A percentile compares a stretch with the other conserved stretches of the same genome.
Conservation (phyloP, 2,329 filamentous ascomycete species). For the Scopulariopsis brevicaulis region DNA sequence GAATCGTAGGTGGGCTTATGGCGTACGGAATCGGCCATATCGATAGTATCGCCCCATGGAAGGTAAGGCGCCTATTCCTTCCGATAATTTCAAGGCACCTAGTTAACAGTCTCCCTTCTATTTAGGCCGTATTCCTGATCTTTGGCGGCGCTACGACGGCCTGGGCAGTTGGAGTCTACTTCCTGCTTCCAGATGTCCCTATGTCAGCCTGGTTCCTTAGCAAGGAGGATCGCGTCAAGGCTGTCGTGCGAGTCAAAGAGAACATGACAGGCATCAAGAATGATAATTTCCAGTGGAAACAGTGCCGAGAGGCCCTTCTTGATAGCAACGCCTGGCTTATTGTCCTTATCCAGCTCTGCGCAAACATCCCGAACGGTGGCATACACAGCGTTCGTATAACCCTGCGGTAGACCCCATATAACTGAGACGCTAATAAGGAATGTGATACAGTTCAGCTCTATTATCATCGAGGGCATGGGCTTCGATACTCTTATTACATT, state of each 20-base stretch:
- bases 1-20: conserved; percentile 16
- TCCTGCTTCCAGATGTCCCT: not conserved
- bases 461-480: not conserved
- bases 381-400: too few species aligned
- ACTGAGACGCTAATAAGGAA: too few species aligned
- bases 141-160: not conserved
- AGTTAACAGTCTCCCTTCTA: too few species aligned
- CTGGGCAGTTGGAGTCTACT: not conserved
- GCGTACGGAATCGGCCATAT: conserved; percentile 20
- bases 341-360: not conserved
- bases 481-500: not conserved
- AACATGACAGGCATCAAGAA: not conserved
- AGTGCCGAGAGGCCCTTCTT: not conserved
- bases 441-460: too few species aligned
- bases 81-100: too few species aligned
- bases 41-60: not conserved
- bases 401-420: too few species aligned
- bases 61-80: too few species aligned
- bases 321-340: not conserved
- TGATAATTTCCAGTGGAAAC: not conserved
- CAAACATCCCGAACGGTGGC: not conserved
- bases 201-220: not conserved
- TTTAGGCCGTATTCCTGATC: not conserved
- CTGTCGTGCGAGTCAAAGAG: not conserved
- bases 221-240: not conserved